Conservation (phyloP, 1,284 basidiomycete genomes). For the Trametes polyzona region DNA sequence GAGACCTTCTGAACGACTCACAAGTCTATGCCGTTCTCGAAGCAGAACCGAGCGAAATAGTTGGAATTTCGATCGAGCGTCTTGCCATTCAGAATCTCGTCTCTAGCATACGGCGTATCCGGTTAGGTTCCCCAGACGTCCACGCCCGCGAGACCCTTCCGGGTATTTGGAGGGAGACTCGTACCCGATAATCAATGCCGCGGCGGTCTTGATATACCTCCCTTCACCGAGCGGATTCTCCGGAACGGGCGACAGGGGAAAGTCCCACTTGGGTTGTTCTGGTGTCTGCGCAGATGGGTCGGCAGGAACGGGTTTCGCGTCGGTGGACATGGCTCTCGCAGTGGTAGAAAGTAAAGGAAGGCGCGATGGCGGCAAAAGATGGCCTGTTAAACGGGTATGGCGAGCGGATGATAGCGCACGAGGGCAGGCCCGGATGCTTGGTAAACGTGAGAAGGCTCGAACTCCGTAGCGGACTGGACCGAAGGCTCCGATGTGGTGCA, state of each 20-base stretch:
- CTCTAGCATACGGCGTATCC: conserved; percentile 45
- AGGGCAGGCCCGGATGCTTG: background rate
- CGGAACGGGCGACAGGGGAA: conserved; percentile 60
- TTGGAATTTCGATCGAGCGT: conserved; percentile 88
- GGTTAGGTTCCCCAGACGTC: background rate
- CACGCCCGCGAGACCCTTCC: background rate
- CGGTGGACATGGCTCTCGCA: background rate
- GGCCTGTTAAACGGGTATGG: background rate
- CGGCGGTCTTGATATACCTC: conserved; percentile 71
- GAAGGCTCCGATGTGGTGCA: background rate
- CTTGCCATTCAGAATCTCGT: conserved; percentile 87
- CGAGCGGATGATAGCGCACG: background rate
- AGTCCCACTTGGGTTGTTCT: conserved; percentile 37
- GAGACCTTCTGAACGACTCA: conserved; percentile 45
- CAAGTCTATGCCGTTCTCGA: conserved; percentile 87
- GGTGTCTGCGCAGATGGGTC: background rate
- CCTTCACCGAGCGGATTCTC: conserved; percentile 70
- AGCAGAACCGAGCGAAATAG: conserved; percentile 86
- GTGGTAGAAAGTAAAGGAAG: background rate
- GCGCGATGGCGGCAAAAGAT: background rate
- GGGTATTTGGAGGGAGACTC: conserved; percentile 26
- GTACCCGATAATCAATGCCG: conserved; percentile 76
- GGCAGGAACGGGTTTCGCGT: background rate
- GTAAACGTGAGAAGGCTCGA: conserved; percentile 1
- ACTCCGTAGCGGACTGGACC: background rate